Base-by-base conservation (phyloP, 495 filamentous ascomycete genomes). In the Hypomontagnella monticulosa region DNA sequence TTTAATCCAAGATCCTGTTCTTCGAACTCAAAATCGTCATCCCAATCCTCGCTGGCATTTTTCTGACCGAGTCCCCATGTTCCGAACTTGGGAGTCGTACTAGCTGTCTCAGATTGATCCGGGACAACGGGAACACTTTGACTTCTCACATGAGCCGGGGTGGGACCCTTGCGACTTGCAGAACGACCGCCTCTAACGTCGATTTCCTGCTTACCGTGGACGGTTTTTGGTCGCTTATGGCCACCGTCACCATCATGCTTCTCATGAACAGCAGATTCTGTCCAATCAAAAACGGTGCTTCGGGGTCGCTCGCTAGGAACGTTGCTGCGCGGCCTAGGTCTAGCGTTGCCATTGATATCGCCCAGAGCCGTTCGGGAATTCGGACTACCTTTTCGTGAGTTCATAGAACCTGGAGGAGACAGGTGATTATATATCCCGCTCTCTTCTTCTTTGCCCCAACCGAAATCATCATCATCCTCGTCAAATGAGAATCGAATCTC, bases 71-170 rank as follows among this genome's bases (percentile, higher is more conserved):
- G 75, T 1, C 91, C 91, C 92, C 93, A 96, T 1, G 93, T 93
- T 42, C 93, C 91, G 69, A 93, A 95, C 67, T 96, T 96, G 18
- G 89, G 87, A 15, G 87, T 85, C 52, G 74, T 79, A 75, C 80
- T 84, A 81, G 82, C 73, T 76, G 78, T 73, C 77, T 84, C 76
- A 4, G 78, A 54, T 14, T 77, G 76, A 59, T 95, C 92, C 37
- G 87, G 86, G 2, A 91, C 87, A 12, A 95, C 85, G 0, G 95
- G 95, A n/a, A 99, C 93, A 75, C 95, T 99, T 71, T 97, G 93
- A 71, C 95, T 97, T 46, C 95, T 88, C 43, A 96, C 81, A 73
- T 98, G 95, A 18, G 92, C 79, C 1, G 88, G 85, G 63, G 82
- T 91, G 32, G 92, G 89, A 12, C 86, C 87, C 65, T 93, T 90